phyloP scores from a whole-genome alignment of 495 filamentous ascomycete species.

The Collariella sp. region DNA sequence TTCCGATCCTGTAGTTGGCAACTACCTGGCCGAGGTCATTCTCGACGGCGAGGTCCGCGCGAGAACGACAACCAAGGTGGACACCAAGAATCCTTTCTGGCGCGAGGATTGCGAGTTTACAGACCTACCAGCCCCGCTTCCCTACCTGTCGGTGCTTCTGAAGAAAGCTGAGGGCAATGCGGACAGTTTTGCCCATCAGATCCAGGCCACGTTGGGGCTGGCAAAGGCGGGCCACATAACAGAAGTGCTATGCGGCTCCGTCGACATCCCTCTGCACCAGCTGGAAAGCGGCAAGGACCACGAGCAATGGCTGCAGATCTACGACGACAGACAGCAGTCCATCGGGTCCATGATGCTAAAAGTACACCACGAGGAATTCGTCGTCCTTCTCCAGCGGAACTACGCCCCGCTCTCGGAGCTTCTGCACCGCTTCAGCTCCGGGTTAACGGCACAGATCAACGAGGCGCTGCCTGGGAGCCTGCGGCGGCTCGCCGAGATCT shows the following conservation, averaged over 20 bases:
- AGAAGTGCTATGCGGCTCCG: slow-evolving; percentile 54
- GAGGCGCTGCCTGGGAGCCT: slow-evolving; percentile 68
- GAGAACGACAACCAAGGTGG: slow-evolving; percentile 72
- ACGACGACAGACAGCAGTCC: slow-evolving; percentile 59
- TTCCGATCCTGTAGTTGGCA: slow-evolving; percentile 35
- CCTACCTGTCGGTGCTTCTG: slow-evolving; percentile 70
- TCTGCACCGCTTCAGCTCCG: slow-evolving; percentile 73
- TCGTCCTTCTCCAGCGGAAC: slow-evolving; percentile 77
- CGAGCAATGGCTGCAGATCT: slow-evolving; percentile 85
- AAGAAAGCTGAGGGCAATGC: slow-evolving; percentile 54
- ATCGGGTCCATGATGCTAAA: slow-evolving; percentile 85
- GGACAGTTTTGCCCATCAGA: slow-evolving; percentile 36
- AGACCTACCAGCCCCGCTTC: slow-evolving; percentile 73
- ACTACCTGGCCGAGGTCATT: slow-evolving; percentile 87
- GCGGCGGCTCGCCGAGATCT: slow-evolving; percentile 69
- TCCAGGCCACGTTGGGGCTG: slow-evolving; percentile 37
- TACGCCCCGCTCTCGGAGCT: slow-evolving; percentile 79
- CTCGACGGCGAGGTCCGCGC: slow-evolving; percentile 84
- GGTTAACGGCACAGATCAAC: slow-evolving; percentile 77
- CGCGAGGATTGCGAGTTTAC: slow-evolving; percentile 81
- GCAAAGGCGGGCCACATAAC: slow-evolving; percentile 29
- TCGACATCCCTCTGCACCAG: slow-evolving; percentile 80
- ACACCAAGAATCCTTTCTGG: slow-evolving; percentile 87
- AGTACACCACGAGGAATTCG: slow-evolving; percentile 73
- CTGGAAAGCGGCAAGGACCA: slow-evolving; percentile 66